Conservation (phyloP, 306 rosid genomes). For the Fagus crenata region DNA sequence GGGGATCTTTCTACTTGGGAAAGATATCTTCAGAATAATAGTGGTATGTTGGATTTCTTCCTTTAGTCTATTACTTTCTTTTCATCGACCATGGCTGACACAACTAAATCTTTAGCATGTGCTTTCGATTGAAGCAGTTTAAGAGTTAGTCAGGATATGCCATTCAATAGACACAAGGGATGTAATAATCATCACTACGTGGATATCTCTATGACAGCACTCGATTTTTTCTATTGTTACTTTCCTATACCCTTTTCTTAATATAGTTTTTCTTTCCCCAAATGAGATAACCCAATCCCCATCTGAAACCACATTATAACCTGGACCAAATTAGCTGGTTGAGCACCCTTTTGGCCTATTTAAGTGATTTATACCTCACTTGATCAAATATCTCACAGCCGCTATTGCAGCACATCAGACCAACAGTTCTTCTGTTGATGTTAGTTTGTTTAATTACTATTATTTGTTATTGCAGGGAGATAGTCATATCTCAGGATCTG, state of each 20-base stretch:
- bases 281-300: not conserved
- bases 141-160: conserved; percentile 1
- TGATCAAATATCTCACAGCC: not conserved
- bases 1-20: conserved; percentile 79
- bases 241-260: not conserved
- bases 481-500: conserved; percentile 63
- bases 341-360: not conserved
- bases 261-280: not conserved
- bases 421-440: conserved; percentile 15
- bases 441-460: not conserved
- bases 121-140: conserved; percentile 15
- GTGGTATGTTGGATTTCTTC: conserved; percentile 49
- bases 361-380: not conserved
- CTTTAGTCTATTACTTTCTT: conserved; percentile 2
- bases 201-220: not conserved
- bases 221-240: not conserved
- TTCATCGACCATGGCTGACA: not conserved
- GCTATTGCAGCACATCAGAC: conserved; percentile 12
- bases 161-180: not conserved
- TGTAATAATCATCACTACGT: not conserved
- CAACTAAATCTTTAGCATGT: conserved; percentile 16
- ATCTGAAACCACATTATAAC: not conserved
- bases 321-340: not conserved
- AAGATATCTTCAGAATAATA: conserved; percentile 55
- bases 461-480: conserved; percentile 55